Conservation (phyloP, 2,329 filamentous ascomycete species). For the Penicillium decumbens region DNA sequence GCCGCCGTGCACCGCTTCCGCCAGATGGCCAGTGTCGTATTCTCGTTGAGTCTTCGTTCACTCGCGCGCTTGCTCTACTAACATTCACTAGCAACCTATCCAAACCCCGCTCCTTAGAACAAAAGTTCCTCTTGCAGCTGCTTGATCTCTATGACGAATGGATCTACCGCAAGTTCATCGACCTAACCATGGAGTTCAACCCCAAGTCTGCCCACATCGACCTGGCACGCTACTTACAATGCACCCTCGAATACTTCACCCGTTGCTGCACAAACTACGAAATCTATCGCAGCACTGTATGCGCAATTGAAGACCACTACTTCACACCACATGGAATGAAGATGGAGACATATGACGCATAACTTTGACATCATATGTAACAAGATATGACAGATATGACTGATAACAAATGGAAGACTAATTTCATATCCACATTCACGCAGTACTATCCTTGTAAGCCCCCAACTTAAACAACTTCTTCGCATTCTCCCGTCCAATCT, state of each 20-base stretch:
- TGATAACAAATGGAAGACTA: background rate
- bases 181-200: constrained; percentile 14
- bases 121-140: constrained; percentile 16
- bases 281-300: background rate
- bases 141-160: constrained; percentile 26
- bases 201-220: constrained; percentile 7
- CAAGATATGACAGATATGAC: background rate
- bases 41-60: no score
- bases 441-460: constrained; percentile 31
- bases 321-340: background rate
- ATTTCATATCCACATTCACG: constrained; percentile 6
- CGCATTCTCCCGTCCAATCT: constrained; percentile 47
- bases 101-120: constrained; percentile 20
- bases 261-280: background rate
- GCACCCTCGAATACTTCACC: constrained; percentile 15
- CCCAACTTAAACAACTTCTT: constrained; percentile 42
- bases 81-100: constrained; percentile 15
- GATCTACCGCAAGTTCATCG: constrained; percentile 23
- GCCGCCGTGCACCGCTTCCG: constrained; percentile 13
- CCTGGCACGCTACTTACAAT: constrained; percentile 14
- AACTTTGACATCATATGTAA: background rate
- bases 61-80: background rate
- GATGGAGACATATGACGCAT: background rate
- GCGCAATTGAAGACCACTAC: background rate
- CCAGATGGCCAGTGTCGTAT: constrained; percentile 16